A percentile compares a stretch with the other conserved stretches of the same genome.
Conservation (phyloP, 176 grass and related monocot genomes). For the Zea mays region Zm-B73-REFERENCE-NAM-5.0 NC_050101.1:155490001-155490500, state of each 20-base stretch:
- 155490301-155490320: too few species aligned
- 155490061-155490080: slow-evolving; percentile 82
- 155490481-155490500: too few species aligned
- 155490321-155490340: too few species aligned
- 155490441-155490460: too few species aligned
- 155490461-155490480: too few species aligned
- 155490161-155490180: slow-evolving; percentile 64
- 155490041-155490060: slow-evolving; percentile 78
- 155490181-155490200: slow-evolving; percentile 93
- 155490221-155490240: slow-evolving; percentile 33
- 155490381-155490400: too few species aligned
- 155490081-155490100: slow-evolving; percentile 98
- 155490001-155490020: slow-evolving; percentile 89
- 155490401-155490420: too few species aligned
- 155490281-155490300: background rate
- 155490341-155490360: too few species aligned
- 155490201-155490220: slow-evolving; percentile 74
- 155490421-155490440: too few species aligned
- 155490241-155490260: background rate
- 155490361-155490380: too few species aligned
- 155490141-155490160: slow-evolving; percentile 93
- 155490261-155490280: slow-evolving; percentile 14
- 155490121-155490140: slow-evolving; percentile 95
- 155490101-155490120: slow-evolving; percentile 88
- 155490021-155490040: slow-evolving; percentile 84